phyloP scores from a whole-genome alignment of 495 filamentous ascomycete genomes.

The Annulohypoxylon stygium region DNA sequence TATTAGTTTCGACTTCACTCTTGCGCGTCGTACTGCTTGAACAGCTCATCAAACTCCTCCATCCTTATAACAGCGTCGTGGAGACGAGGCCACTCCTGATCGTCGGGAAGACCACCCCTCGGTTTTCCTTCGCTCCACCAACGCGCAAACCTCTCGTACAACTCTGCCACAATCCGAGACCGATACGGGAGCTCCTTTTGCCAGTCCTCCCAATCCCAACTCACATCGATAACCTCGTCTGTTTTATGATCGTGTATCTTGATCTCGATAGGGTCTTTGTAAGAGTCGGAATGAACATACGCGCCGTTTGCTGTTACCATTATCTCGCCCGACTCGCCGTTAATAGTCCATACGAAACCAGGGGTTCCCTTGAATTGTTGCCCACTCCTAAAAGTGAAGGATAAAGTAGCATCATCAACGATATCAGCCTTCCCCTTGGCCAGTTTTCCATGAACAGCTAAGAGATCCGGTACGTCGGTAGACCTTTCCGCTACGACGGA shows the following conservation, averaged over 20 bases:
- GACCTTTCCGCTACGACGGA: slow-evolving; percentile 47
- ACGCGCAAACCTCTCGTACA: slow-evolving; percentile 65
- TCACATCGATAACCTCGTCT: slow-evolving; percentile 57
- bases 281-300: slow-evolving; percentile 55
- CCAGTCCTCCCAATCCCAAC: slow-evolving; percentile 60
- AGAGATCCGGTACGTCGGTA: slow-evolving; percentile 61
- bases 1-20: background rate
- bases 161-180: slow-evolving; percentile 59
- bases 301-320: slow-evolving; percentile 55
- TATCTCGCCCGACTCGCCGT: slow-evolving; percentile 69
- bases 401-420: slow-evolving; percentile 54
- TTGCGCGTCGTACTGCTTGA: slow-evolving; percentile 56
- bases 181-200: slow-evolving; percentile 53
- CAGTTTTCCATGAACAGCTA: slow-evolving; percentile 62
- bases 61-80: slow-evolving; percentile 44
- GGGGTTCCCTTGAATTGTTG: slow-evolving; percentile 62
- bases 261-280: slow-evolving; percentile 53
- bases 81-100: slow-evolving; percentile 43
- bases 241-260: slow-evolving; percentile 59
- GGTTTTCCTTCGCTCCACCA: slow-evolving; percentile 40
- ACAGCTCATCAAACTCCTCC: slow-evolving; percentile 56
- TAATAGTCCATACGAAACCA: slow-evolving; percentile 66
- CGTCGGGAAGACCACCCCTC: slow-evolving; percentile 33
- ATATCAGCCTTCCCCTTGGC: slow-evolving; percentile 38
- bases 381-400: slow-evolving; percentile 63